These are phyloP conservation scores for Zea luxurians DNA, from an alignment of 176 grass and related monocot genomes.

Conservation along the genomic window DNA sequence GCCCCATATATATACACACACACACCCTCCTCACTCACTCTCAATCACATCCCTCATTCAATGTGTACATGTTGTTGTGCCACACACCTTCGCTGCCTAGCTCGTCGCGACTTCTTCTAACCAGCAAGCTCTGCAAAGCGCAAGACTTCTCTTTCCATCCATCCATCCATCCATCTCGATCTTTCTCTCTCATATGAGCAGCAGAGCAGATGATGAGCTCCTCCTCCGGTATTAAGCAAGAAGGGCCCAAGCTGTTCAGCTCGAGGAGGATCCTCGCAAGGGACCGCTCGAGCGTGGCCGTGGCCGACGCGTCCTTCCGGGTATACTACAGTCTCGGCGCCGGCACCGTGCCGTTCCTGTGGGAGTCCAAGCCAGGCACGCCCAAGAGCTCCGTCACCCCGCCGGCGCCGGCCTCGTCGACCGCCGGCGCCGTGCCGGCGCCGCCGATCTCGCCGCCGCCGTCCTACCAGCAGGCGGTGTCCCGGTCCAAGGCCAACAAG, in stretches of 20 bases:
- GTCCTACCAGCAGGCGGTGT: conserved; percentile 12
- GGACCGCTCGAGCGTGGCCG: conserved; percentile 36
- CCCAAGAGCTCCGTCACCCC: conserved; percentile 38
- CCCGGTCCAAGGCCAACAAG: not conserved
- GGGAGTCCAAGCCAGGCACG: conserved; percentile 52
- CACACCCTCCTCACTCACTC: not conserved
- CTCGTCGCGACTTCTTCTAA: not conserved
- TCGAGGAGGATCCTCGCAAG: conserved; percentile 40
- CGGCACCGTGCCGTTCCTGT: conserved; percentile 50
- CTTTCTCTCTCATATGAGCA: conserved; percentile 5
- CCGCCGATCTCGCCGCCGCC: conserved; percentile 47
- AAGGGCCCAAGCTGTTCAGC: conserved; percentile 29
- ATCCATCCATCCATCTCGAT: not conserved
- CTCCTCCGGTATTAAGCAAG: conserved; percentile 24
- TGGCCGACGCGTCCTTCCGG: conserved; percentile 45
- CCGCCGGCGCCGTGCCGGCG: not conserved
- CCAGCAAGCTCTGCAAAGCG: not conserved
- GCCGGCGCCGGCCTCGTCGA: not conserved
- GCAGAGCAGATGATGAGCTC: conserved; percentile 37
- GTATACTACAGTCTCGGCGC: conserved; percentile 58
- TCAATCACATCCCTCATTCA: conserved; percentile 20
- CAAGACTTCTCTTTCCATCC: not conserved
- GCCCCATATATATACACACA: not conserved
- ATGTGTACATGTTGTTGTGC: not conserved
- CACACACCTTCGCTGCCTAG: not conserved